Base-by-base conservation (phyloP, 352 stramenopile species). In the Phytopythium litorale region DNA sequence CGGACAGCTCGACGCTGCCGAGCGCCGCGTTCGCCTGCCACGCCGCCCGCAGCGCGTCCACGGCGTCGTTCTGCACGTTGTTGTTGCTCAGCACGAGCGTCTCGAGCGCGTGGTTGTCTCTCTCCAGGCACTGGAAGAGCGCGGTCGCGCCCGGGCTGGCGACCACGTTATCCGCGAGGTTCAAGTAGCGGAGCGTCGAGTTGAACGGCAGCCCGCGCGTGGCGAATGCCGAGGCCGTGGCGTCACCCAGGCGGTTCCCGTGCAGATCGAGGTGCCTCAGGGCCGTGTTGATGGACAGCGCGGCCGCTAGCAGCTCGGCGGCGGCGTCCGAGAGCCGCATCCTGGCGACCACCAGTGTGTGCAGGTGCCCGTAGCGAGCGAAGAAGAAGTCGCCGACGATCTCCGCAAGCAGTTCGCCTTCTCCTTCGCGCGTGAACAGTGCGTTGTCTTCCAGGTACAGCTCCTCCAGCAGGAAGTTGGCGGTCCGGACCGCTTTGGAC, bases 301-400 rank as follows among this genome's bases (percentile, higher is more conserved):
- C 79, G 7, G 71, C 46, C 0, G 77, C 79, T 19, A 92, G 61
- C 0, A 72, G 42, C 5, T 62, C 72, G 3, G 66, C 71, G 7
- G 65, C 72, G 2, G 60, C 56, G 43, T 89, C 81, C 19, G 68
- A 75, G 28, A 91, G 63, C 11, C 58, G 52, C 71, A 89, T 81
- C 19, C 67, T 63, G 8, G 67, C 71, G 1, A 84, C 61, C 9
- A 73, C 66, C 21, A 92, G 66, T n/a, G 62, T 79, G 11, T 61
- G 57, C 8, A 92, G 65, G 18, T 72, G 73, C 0, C 80, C 82
- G 54, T 92, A 92, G 3, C 79, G 70, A n/a, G 76, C 82, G 59
- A 88, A 88, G 66, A 92, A 92, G 60, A 81, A 92, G 60, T 92
- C 82, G 19, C 80, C 77, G 0, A 92, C 43, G n/a, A 81, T 72